Percentiles rank a stretch among this genome's conserved stretches.
phyloP scores from a whole-genome alignment of 1,284 basidiomycete species.

The Papiliotrema fonsecae region DNA sequence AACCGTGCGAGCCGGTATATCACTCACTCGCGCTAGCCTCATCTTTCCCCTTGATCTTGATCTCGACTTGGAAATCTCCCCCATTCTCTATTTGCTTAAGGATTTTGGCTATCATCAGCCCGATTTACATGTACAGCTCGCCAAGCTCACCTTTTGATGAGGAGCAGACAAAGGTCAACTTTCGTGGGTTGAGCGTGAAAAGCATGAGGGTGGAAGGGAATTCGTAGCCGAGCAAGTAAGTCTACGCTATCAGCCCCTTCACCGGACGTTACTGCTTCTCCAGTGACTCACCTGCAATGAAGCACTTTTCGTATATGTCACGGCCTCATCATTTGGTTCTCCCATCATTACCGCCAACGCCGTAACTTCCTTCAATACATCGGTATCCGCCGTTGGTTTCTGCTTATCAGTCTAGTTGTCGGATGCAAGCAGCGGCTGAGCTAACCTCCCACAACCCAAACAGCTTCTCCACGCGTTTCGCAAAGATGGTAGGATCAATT shows the following conservation, averaged over 20 bases:
- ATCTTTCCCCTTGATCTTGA: conserved; percentile 41
- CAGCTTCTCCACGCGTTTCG: conserved; percentile 61
- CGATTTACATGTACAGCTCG: neutral
- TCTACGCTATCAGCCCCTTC: conserved; percentile 52
- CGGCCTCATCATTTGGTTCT: conserved; percentile 76
- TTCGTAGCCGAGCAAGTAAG: conserved; percentile 93
- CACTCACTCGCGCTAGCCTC: conserved; percentile 29
- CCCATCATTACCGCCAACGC: conserved; percentile 74
- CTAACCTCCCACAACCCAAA: conserved; percentile 68
- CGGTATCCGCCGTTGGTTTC: conserved; percentile 66
- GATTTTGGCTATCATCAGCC: conserved; percentile 38
- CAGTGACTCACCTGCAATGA: conserved; percentile 69
- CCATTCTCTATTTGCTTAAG: conserved; percentile 35
- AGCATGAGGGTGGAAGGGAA: conserved; percentile 90
- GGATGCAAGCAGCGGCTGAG: neutral
- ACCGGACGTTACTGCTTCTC: conserved; percentile 5
- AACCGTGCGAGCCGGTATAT: neutral
- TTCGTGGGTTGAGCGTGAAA: conserved; percentile 57
- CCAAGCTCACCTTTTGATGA: conserved; percentile 70
- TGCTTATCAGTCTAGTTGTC: conserved; percentile 54
- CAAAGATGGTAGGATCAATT: conserved; percentile 57
- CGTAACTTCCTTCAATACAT: conserved; percentile 48
- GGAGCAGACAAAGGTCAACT: conserved; percentile 76
- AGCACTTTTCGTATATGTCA: conserved; percentile 79
- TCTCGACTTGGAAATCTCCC: conserved; percentile 35